Base-by-base conservation (phyloP, 2,329 filamentous ascomycete species). In the Cladosporium oxysporum region DNA sequence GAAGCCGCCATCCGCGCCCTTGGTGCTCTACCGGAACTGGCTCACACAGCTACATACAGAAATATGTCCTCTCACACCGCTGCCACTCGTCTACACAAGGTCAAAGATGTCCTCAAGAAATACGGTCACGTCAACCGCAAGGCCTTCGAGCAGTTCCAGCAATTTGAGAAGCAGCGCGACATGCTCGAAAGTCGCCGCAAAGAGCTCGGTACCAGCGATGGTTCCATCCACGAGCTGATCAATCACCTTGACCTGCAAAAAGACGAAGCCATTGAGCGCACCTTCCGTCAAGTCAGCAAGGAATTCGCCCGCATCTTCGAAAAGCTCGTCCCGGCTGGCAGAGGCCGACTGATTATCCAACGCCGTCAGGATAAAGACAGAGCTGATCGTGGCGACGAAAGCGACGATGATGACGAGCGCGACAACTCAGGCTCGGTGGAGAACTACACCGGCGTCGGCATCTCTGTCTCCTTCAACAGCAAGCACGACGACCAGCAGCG, bases 101-200 rank as follows among this genome's bases (percentile, higher is more conserved):
- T 94, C 74, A 96, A 96, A 69, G 92, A 97, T 72, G 89, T 91
- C 0, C 84, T 98, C 64, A 98, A 98, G 81, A 97, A 97, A 77
- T 98, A 95, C 81, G 92, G 93, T 64, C 92, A 97, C 74, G 93
- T 99, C 81, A 99, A 99, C 86, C 99, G 98, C 82, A 98, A 99
- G 81, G 95, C 95, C 0, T 97, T 98, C 76, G 96, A 99, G 79
- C 95, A 99, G 78, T 99, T 98, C 82, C 96, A 94, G 81, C 96
- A 90, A 80, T 99, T 98, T 77, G 97, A 94, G 8, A 91, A 89
- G 60, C 92, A 97, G 79, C 90, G 96, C 66, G 93, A 97, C 68
- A 90, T 90, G 26, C 84, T 99, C 21, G 91, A 91, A 59, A 90
- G 91, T 74, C 90, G 95, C 71, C 88, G 94, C 59, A 87, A 90